Percentiles rank a stretch among this genome's conserved stretches.
These are phyloP conservation scores for Syzygium malaccense DNA, from an alignment of 441 rosid genomes.

Conservation along the genomic window DNA sequence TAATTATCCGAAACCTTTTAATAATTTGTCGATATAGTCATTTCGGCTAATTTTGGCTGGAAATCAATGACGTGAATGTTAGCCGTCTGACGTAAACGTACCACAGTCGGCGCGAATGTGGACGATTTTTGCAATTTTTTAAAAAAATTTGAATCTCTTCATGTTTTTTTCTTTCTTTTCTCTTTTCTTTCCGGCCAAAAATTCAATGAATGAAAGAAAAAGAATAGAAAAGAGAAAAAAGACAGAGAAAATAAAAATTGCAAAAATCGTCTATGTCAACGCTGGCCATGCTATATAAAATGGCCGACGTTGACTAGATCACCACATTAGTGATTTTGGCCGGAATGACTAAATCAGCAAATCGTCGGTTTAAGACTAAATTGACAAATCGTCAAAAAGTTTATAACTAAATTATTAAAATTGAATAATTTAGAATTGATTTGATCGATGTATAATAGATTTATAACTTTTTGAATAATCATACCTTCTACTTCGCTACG, in stretches of 20 bases:
- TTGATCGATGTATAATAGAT: not conserved
- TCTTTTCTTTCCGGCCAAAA: not conserved
- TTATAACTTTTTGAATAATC: not conserved
- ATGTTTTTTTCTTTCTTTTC: not conserved
- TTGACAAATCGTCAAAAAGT: not conserved
- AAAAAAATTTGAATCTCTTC: not conserved
- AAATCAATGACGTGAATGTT: not conserved
- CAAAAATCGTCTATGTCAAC: not conserved
- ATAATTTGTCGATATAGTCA: not conserved
- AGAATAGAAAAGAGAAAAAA: not conserved
- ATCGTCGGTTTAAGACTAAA: not conserved
- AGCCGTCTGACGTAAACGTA: too few relatives aligned
- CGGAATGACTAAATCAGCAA: not conserved
- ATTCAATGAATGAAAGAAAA: not conserved
- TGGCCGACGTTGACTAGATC: not conserved
- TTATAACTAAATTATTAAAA: not conserved
- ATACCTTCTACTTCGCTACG: too few relatives aligned
- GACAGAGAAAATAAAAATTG: not conserved
- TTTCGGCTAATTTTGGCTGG: rapidly evolving
- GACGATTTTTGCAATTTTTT: not conserved
- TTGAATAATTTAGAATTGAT: not conserved
- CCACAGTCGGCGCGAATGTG: rapidly evolving
- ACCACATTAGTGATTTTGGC: not conserved
- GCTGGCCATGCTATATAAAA: not conserved
- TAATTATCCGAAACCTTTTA: not conserved